Evolutionary conservation across 768 basidiomycete genomes (phyloP).

Genomic region (Tylopilus rubrobrunneus): DNA sequence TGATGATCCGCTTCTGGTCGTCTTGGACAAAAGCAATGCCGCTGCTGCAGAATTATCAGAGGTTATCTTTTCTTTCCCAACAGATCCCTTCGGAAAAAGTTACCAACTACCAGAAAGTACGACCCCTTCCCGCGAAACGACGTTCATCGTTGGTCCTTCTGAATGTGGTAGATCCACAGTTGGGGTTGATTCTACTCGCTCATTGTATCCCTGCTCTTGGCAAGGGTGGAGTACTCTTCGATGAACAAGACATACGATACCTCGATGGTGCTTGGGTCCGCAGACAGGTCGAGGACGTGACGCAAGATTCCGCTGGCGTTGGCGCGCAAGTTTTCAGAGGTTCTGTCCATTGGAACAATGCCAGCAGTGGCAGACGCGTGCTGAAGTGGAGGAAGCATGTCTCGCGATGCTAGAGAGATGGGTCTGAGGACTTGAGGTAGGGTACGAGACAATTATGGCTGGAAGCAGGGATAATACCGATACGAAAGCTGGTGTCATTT

Average conservation of each 20-base stretch:
- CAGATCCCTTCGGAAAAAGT: slow-evolving; percentile 29
- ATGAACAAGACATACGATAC: slow-evolving; percentile 75
- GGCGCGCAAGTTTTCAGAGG: slow-evolving; percentile 59
- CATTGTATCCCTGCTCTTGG: slow-evolving; percentile 62
- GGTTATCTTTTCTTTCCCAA: slow-evolving; percentile 31
- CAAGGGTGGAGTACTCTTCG: slow-evolving; percentile 67
- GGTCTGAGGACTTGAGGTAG: slow-evolving; percentile 74
- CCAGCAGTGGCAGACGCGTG: slow-evolving; percentile 44
- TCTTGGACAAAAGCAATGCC: slow-evolving; percentile 61
- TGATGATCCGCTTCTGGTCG: slow-evolving; percentile 81
- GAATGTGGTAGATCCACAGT: slow-evolving; percentile 78
- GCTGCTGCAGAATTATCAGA: slow-evolving; percentile 27
- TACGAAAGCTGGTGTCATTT: slow-evolving; percentile 53
- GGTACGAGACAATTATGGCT: slow-evolving; percentile 75
- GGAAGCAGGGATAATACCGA: slow-evolving; percentile 40
- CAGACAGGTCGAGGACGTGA: slow-evolving; percentile 68
- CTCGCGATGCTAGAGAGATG: slow-evolving; percentile 87
- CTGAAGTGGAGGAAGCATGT: slow-evolving; percentile 81
- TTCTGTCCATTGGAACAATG: slow-evolving; percentile 82
- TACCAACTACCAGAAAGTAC: slow-evolving; percentile 12
- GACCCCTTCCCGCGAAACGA: slow-evolving; percentile 28
- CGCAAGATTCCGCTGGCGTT: slow-evolving; percentile 62
- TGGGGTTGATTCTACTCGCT: slow-evolving; percentile 59
- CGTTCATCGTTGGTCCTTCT: slow-evolving; percentile 28
- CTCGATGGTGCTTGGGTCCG: slow-evolving; percentile 69